Evolutionary conservation across 2,329 filamentous ascomycete genomes (phyloP).

Genomic region (Westerdykella aurantiaca): DNA sequence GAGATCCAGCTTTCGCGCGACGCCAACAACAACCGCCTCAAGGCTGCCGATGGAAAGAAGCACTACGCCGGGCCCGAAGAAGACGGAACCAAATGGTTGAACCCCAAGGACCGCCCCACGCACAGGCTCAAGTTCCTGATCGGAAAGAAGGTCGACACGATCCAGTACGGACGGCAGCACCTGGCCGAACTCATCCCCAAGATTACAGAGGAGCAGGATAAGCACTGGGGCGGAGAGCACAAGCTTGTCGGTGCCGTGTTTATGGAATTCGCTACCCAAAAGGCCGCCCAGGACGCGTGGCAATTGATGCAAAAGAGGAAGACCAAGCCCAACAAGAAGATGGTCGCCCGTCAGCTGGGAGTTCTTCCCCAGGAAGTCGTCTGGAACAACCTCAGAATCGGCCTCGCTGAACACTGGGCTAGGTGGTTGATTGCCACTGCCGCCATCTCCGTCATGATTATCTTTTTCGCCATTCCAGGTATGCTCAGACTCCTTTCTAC

Average conservation of each 20-base stretch:
- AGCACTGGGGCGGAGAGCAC: conserved; percentile 60
- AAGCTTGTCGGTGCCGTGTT: conserved; percentile 73
- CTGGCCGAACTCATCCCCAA: conserved; percentile 67
- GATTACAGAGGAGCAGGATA: conserved; percentile 60
- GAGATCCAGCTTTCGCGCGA: conserved; percentile 41
- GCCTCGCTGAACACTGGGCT: conserved; percentile 16
- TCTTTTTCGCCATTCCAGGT: conserved; percentile 43
- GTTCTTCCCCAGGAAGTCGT: conserved; percentile 44
- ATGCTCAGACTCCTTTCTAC: neutral
- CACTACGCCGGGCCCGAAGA: conserved; percentile 39
- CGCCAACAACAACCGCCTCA: conserved; percentile 63
- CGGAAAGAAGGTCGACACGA: conserved; percentile 57
- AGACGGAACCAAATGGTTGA: conserved; percentile 39
- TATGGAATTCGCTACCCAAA: conserved; percentile 77
- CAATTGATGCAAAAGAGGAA: conserved; percentile 57
- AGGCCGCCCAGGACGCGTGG: conserved; percentile 76
- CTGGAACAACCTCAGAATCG: conserved; percentile 43
- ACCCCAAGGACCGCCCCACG: conserved; percentile 38
- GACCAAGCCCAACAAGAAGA: conserved; percentile 29
- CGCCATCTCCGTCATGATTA: conserved; percentile 38
- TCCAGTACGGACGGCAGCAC: conserved; percentile 74
- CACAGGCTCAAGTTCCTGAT: conserved; percentile 39
- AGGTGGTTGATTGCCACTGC: conserved; percentile 32
- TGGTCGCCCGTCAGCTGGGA: conserved; percentile 40
- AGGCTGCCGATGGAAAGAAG: conserved; percentile 53